These are phyloP conservation scores for Botrytis hyacinthi DNA, from an alignment of 2,329 filamentous ascomycete genomes.

Conservation along the genomic window DNA sequence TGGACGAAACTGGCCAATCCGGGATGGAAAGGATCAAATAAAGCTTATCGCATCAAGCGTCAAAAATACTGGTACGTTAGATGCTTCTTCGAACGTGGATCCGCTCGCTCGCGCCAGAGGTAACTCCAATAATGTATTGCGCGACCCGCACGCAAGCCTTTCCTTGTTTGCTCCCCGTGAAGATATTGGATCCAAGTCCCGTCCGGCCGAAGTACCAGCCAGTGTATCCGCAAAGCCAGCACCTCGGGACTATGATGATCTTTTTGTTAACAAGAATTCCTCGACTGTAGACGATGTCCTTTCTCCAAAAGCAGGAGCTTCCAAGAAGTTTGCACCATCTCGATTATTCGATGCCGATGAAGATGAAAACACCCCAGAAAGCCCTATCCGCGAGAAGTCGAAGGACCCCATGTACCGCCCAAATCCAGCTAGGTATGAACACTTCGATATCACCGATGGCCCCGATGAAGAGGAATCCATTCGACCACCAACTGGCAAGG, in stretches of 20 bases:
- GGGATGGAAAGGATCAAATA: constrained; percentile 80
- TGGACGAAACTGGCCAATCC: constrained; percentile 92
- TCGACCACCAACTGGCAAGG: constrained; percentile 28
- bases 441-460: constrained; percentile 78
- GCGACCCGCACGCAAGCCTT: constrained; percentile 68
- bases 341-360: constrained; percentile 62
- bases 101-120: constrained; percentile 48
- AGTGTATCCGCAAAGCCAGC: constrained; percentile 68
- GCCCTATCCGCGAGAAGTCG: constrained; percentile 44
- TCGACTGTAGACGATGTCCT: constrained; percentile 27
- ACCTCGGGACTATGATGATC: constrained; percentile 66
- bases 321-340: constrained; percentile 61
- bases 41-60: constrained; percentile 67
- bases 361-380: constrained; percentile 45
- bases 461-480: constrained; percentile 40
- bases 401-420: constrained; percentile 53
- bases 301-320: constrained; percentile 47
- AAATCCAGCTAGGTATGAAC: constrained; percentile 76
- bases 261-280: constrained; percentile 55
- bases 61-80: constrained; percentile 46
- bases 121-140: constrained; percentile 53
- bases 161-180: constrained; percentile 73
- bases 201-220: constrained; percentile 56
- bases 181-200: constrained; percentile 51
- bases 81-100: constrained; percentile 37